These are phyloP conservation scores for Cadophora luteo-olivacea DNA, from an alignment of 2,329 filamentous ascomycete genomes.

Conservation along the genomic window DNA sequence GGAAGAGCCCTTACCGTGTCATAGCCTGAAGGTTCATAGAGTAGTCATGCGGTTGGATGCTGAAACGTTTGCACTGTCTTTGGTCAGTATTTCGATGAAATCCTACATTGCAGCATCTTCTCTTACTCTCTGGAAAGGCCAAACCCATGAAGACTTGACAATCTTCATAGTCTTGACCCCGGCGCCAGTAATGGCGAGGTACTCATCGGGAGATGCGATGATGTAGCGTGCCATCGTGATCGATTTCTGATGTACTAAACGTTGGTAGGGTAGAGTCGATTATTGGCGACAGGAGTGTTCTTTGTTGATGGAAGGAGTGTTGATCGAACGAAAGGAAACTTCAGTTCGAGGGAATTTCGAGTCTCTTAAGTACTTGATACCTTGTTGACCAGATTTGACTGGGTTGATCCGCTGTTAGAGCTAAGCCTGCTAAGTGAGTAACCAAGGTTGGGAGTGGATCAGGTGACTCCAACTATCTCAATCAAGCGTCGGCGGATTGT, in stretches of 20 bases:
- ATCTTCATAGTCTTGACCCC: slow-evolving; percentile 77
- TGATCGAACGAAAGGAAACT: not conserved
- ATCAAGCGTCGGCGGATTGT: slow-evolving; percentile 5
- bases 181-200: slow-evolving; percentile 86
- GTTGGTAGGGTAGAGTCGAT: slow-evolving; percentile 3
- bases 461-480: slow-evolving; percentile 8
- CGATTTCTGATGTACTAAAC: slow-evolving; percentile 11
- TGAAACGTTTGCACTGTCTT: slow-evolving; percentile 45
- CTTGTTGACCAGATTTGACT: not conserved
- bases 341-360: not conserved
- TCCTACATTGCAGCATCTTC: not conserved
- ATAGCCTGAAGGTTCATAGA: slow-evolving; percentile 84
- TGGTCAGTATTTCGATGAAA: slow-evolving; percentile 24
- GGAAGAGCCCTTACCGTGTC: slow-evolving; percentile 54
- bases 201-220: slow-evolving; percentile 78
- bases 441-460: not conserved
- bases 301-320: not conserved
- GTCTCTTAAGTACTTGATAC: slow-evolving; percentile 5
- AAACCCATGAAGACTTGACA: slow-evolving; percentile 77
- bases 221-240: slow-evolving; percentile 62
- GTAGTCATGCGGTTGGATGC: slow-evolving; percentile 80
- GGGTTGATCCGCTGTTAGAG: not conserved
- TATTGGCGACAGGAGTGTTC: not conserved
- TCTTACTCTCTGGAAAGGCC: slow-evolving; percentile 70
- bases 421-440: slow-evolving; percentile 15